Percentiles rank a stretch among this genome's conserved stretches.
These are phyloP conservation scores for Fusarium multiceps DNA, from an alignment of 2,329 filamentous ascomycete genomes.

Conservation along the genomic window DNA sequence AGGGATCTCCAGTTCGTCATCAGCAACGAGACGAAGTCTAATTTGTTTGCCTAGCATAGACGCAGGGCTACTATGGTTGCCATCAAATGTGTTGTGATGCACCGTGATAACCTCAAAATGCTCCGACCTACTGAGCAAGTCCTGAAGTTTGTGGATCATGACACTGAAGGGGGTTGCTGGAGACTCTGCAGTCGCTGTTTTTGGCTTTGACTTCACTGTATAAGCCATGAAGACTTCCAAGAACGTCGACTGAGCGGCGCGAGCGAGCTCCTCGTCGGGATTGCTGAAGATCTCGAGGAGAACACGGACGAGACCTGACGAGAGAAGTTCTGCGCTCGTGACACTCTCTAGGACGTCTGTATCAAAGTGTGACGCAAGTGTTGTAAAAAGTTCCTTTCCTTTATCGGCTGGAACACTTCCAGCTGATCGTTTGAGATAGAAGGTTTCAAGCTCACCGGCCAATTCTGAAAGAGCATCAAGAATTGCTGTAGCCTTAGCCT, in stretches of 20 bases:
- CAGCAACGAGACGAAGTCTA: constrained; percentile 86
- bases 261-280: constrained; percentile 68
- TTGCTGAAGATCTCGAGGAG: constrained; percentile 86
- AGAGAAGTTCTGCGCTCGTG: constrained; percentile 92
- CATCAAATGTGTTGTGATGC: constrained; percentile 90
- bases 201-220: constrained; percentile 71
- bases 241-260: constrained; percentile 82
- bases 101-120: constrained; percentile 98
- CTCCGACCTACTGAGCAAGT: constrained; percentile 94
- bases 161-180: constrained; percentile 88
- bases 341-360: constrained; percentile 90
- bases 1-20: constrained; percentile 91
- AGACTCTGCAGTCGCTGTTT: constrained; percentile 73
- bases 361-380: constrained; percentile 86
- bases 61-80: constrained; percentile 87
- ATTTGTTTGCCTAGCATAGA: constrained; percentile 98
- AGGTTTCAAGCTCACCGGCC: constrained; percentile 76
- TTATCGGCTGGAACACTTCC: constrained; percentile 58
- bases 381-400: constrained; percentile 76
- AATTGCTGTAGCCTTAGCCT: constrained; percentile 81
- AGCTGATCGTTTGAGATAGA: constrained; percentile 70
- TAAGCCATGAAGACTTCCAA: constrained; percentile 92
- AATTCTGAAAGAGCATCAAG: constrained; percentile 77
- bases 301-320: constrained; percentile 87
- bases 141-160: constrained; percentile 92